These are phyloP conservation scores for Pholiota molesta DNA, from an alignment of 768 basidiomycete species.

Conservation along the genomic window DNA sequence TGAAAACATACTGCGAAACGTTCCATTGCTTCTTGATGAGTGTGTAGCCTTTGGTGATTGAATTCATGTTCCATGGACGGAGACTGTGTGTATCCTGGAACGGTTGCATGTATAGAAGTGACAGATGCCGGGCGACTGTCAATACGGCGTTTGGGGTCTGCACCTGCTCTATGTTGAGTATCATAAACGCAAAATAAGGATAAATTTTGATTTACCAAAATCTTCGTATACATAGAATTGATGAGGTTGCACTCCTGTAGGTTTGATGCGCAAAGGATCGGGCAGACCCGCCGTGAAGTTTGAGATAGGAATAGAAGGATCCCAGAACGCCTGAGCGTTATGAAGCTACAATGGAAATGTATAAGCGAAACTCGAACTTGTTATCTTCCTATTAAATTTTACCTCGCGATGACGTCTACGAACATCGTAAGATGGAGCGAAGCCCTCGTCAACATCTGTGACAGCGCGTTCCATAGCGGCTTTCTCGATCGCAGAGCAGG, in stretches of 20 bases:
- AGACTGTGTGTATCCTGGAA: conserved; percentile 55
- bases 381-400: conserved; percentile 20
- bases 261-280: conserved; percentile 85
- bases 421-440: conserved; percentile 78
- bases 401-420: conserved; percentile 89
- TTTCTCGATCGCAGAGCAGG: conserved; percentile 93
- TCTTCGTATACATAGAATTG: conserved; percentile 95
- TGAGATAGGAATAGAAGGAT: conserved; percentile 71
- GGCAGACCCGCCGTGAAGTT: conserved; percentile 77
- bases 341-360: conserved; percentile 50
- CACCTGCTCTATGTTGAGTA: conserved; percentile 33
- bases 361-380: background rate
- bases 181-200: background rate
- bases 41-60: conserved; percentile 46
- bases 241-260: conserved; percentile 76
- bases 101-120: conserved; percentile 59
- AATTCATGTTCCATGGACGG: conserved; percentile 59
- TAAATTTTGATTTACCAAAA: conserved; percentile 57
- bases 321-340: conserved; percentile 84
- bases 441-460: conserved; percentile 90
- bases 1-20: conserved; percentile 68
- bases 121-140: conserved; percentile 74
- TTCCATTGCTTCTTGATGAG: conserved; percentile 86
- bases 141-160: conserved; percentile 59
- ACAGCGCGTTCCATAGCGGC: conserved; percentile 97